phyloP scores from a whole-genome alignment of 2,329 filamentous ascomycete species.

The Atkinsonella hypoxylon region DNA sequence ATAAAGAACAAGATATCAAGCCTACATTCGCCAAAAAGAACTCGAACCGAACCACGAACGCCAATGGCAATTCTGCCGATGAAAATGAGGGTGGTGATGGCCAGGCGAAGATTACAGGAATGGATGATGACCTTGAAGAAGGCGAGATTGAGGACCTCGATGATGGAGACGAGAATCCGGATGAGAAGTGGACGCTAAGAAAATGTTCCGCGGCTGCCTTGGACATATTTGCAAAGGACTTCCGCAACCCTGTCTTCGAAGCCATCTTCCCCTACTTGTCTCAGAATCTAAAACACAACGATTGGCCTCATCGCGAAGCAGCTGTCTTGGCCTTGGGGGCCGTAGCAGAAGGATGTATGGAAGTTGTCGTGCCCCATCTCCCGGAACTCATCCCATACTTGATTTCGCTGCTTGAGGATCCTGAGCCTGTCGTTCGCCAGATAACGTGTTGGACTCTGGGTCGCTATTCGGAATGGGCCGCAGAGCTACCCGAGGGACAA shows the following conservation, averaged over 20 bases:
- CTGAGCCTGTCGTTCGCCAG: constrained; percentile 82
- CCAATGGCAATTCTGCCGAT: constrained; percentile 28
- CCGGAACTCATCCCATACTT: constrained; percentile 85
- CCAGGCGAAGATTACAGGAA: constrained; percentile 42
- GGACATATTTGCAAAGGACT: constrained; percentile 87
- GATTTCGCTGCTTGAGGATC: constrained; percentile 70
- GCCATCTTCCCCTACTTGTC: constrained; percentile 87
- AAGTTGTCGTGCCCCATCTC: constrained; percentile 78
- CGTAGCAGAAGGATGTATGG: constrained; percentile 88
- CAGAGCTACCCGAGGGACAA: constrained; percentile 56
- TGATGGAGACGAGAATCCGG: constrained; percentile 71
- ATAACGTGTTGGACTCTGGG: constrained; percentile 98
- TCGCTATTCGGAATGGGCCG: constrained; percentile 86
- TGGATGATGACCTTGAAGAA: constrained; percentile 72
- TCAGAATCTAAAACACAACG: constrained; percentile 72
- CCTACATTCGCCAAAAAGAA: constrained; percentile 73
- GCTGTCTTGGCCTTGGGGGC: constrained; percentile 89
- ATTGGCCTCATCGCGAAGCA: constrained; percentile 89
- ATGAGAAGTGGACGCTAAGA: constrained; percentile 87
- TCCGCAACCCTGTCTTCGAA: constrained; percentile 77
- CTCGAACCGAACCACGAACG: constrained; percentile 45
- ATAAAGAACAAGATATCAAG: constrained; percentile 81
- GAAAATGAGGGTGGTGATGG: constrained; percentile 21
- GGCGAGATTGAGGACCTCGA: constrained; percentile 74
- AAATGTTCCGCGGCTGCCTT: constrained; percentile 95